phyloP scores from a whole-genome alignment of 768 basidiomycete genomes.

The Russula ochroleuca region DNA sequence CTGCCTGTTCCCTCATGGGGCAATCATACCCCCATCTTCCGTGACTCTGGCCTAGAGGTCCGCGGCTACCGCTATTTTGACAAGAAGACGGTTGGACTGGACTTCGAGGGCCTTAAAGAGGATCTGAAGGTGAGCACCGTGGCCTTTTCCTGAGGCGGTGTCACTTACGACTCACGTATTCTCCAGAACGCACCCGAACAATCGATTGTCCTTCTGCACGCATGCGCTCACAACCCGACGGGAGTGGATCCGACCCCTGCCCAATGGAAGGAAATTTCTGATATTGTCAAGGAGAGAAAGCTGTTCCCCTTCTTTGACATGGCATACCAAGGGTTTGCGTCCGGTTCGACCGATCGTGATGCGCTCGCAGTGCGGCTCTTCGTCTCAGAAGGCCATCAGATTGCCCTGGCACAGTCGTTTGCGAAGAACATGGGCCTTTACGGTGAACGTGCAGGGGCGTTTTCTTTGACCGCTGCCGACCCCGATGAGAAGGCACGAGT shows the following conservation, averaged over 20 bases:
- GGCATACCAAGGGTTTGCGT: conserved; percentile 99
- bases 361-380: conserved; percentile 96
- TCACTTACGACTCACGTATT: neutral
- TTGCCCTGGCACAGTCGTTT: conserved; percentile 91
- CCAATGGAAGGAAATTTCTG: conserved; percentile 89
- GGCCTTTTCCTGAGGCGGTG: neutral
- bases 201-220: conserved; percentile 87
- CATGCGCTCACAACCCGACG: conserved; percentile 99
- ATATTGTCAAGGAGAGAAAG: conserved; percentile 80
- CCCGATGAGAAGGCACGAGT: conserved; percentile 80
- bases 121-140: conserved; percentile 66
- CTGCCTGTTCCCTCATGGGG: conserved; percentile 95
- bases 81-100: conserved; percentile 85
- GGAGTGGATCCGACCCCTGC: conserved; percentile 91
- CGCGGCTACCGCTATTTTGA: conserved; percentile 92
- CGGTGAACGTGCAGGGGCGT: conserved; percentile 96
- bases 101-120: conserved; percentile 85
- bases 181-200: conserved; percentile 47
- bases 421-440: conserved; percentile 99
- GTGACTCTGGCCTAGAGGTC: conserved; percentile 92
- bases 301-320: conserved; percentile 99
- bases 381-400: conserved; percentile 82
- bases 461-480: conserved; percentile 71
- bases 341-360: conserved; percentile 84
- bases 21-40: conserved; percentile 91